These are phyloP conservation scores for Naganishia albida DNA, from an alignment of 1,284 basidiomycete species.

Conservation along the genomic window DNA sequence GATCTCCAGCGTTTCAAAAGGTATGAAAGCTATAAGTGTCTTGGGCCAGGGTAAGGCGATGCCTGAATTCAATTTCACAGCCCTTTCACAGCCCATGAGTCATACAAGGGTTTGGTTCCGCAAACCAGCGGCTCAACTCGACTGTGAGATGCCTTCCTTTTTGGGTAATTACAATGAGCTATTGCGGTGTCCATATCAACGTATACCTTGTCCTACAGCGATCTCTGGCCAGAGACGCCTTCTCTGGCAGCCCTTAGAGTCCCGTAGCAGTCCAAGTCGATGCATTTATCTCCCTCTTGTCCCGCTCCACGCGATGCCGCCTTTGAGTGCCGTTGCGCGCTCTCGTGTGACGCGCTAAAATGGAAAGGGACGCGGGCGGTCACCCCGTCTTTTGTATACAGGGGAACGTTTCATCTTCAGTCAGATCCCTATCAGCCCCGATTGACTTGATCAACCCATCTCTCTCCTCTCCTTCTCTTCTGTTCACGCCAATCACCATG, in stretches of 20 bases:
- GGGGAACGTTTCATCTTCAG: background rate
- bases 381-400: background rate
- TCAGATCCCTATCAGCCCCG: too few species aligned
- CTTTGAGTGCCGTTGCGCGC: too few species aligned
- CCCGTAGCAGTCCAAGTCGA: too few species aligned
- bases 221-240: too few species aligned
- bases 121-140: background rate
- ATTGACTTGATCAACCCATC: background rate
- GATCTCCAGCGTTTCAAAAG: too few species aligned
- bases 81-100: slow-evolving; percentile 6
- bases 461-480: background rate
- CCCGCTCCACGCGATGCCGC: too few species aligned
- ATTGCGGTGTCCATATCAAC: too few species aligned
- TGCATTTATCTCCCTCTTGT: too few species aligned
- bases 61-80: background rate
- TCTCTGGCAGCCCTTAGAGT: too few species aligned
- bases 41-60: background rate
- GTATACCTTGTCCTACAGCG: too few species aligned
- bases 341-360: too few species aligned
- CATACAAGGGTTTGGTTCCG: slow-evolving; percentile 1
- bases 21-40: too few species aligned
- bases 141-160: background rate
- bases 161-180: slow-evolving; percentile 1
- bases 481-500: slow-evolving; percentile 2
- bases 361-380: background rate